Conservation (phyloP, 106 monocot species). For the Iris macrosiphon region DNA sequence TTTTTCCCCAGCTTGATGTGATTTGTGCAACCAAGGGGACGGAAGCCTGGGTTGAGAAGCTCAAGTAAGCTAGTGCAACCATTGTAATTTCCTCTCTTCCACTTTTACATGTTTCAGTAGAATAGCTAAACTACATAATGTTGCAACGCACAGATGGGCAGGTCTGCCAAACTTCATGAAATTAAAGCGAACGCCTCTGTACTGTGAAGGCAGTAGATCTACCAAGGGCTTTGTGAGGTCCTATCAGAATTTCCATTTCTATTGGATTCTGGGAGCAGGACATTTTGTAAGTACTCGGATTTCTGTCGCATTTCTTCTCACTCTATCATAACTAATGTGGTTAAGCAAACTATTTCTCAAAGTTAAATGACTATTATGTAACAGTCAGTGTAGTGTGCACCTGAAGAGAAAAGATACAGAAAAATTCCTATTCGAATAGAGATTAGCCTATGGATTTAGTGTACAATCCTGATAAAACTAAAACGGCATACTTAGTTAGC, state of each 20-base stretch:
- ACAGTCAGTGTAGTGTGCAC: too few relatives aligned
- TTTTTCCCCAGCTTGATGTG: constrained; percentile 43
- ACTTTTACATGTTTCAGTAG: not conserved
- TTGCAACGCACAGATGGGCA: constrained; percentile 43
- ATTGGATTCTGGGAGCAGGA: constrained; percentile 81
- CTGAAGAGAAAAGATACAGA: too few relatives aligned
- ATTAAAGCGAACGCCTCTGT: constrained; percentile 28
- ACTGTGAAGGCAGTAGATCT: constrained; percentile 22
- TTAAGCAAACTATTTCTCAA: too few relatives aligned
- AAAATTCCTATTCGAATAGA: too few relatives aligned
- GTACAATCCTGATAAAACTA: too few relatives aligned
- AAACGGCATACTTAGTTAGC: too few relatives aligned
- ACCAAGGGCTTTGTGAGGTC: constrained; percentile 60
- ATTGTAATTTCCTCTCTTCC: not conserved
- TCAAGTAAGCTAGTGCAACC: constrained; percentile 36
- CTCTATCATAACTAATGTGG: too few relatives aligned
- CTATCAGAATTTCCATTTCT: constrained; percentile 63
- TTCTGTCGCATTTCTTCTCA: too few relatives aligned
- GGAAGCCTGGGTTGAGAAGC: constrained; percentile 72
- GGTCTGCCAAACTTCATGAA: constrained; percentile 49
- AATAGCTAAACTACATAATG: not conserved
- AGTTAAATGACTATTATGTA: too few relatives aligned
- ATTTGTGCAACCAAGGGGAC: constrained; percentile 69
- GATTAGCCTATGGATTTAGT: too few relatives aligned
- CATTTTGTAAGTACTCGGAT: constrained; percentile 59